These are phyloP conservation scores for Rickenella mellea DNA, from an alignment of 768 basidiomycete genomes.

Conservation along the genomic window DNA sequence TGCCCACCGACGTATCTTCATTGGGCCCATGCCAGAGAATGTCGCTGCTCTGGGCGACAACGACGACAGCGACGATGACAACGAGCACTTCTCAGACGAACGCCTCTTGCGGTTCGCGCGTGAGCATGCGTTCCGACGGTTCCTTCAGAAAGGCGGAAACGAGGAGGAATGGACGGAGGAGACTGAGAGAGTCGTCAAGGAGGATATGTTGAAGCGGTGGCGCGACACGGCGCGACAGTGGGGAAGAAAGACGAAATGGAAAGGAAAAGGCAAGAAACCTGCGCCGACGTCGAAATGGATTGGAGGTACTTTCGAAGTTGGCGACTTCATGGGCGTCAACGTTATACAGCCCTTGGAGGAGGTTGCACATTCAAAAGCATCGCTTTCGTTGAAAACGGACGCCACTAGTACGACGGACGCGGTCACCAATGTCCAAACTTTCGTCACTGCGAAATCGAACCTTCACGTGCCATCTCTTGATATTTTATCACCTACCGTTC, in stretches of 20 bases:
- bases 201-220: constrained; percentile 56
- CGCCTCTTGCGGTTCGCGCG: constrained; percentile 40
- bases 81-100: too few relatives aligned
- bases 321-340: constrained; percentile 64
- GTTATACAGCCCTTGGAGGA: constrained; percentile 28
- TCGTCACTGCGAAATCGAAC: not conserved
- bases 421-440: not conserved
- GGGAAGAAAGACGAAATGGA: constrained; percentile 1
- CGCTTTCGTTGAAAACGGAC: not conserved
- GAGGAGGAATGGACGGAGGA: constrained; percentile 58
- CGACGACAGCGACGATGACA: constrained; percentile 20
- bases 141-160: constrained; percentile 53
- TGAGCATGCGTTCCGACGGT: constrained; percentile 54
- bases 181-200: constrained; percentile 36
- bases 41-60: constrained; percentile 33
- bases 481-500: not conserved
- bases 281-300: constrained; percentile 38
- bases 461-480: not conserved
- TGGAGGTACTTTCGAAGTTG: constrained; percentile 70
- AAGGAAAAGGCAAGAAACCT: constrained; percentile 27
- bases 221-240: constrained; percentile 47
- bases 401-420: not conserved
- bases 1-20: constrained; percentile 47
- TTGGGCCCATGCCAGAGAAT: constrained; percentile 70
- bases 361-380: constrained; percentile 7